Evolutionary conservation across 1,139 yeast genomes (phyloP), one percentile per base, ranked within the genome.

Genomic region (Pichia sp.): DNA sequence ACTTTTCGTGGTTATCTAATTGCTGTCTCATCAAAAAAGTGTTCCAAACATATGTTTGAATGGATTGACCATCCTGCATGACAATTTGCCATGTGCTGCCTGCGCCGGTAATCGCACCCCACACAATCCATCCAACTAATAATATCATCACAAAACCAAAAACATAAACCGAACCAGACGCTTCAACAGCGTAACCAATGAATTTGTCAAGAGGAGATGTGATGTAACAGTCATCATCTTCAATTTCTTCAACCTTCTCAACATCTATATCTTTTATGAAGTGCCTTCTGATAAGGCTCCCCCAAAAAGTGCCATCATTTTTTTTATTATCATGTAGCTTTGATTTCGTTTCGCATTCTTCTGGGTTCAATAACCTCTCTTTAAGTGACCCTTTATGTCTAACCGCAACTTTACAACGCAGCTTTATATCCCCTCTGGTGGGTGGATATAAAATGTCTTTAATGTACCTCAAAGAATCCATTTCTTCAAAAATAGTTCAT

Each of bases 21-120:
- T 67, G 71, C 48, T 67, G 70, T 50, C 71, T 62, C 67, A 64
- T 67, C 41, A 67, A 51, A 23, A 67, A 50, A 0, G 71, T 64
- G 46, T 67, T 70, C 64, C 68, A 66, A 32, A 65, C 48, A 49
- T 66, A 66, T 42, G 66, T 54, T 46, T 65, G 70, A 41, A 67
- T 64, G 1, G 71, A 64, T 48, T 64, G 67, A 23, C 68, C 70
- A 54, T 67, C 71, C 47, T 65, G 68, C 67, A 67, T 66, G 4
- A 64, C 64, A 38, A 67, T 65, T 52, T 67, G 71, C 71, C 71
- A 67, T 40, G 56, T 57, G 41, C 55, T 55, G 3, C 66, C 59
- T 2, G 59, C 68, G 23, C 53, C 51, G 27, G 55, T 59, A 7
- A 61, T 52, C 16, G 55, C 52, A 38, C 71, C 71, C 29, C 61